Evolutionary conservation across 768 basidiomycete species (phyloP), one percentile per base, ranked within the genome.

Genomic region (Asterophora lycoperdoides): DNA sequence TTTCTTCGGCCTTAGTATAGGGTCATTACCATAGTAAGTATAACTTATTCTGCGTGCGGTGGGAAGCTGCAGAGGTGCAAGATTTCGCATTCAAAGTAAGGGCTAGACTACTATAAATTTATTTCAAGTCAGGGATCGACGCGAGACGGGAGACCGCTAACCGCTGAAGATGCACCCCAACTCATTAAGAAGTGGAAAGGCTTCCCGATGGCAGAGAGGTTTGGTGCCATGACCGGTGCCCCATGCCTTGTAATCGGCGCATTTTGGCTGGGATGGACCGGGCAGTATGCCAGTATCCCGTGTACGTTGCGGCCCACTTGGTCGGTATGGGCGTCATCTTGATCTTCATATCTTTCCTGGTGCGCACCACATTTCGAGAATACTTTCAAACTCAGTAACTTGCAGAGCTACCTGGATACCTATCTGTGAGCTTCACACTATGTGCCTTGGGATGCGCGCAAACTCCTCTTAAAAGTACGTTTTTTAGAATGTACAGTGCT

Each of bases 181-280:
- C 77, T 72, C 49, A 75, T 67, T 56, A 63, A 53, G 62, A 78
- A 66, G 52, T 78, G 63, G 75, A 71, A 28, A 60, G 82, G 71
- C 57, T 76, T 69, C 67, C 80, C 62, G 1, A 83, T 84, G 6
- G 80, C 86, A 2, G 86, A 89, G 61, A 69, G 84, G 36, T 70
- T 62, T 28, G 65, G 73, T 1, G 80, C 72, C 0, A 80, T 86
- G 74, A 57, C 82, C 41, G 74, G 73, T 17, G 74, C 75, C 1
- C 81, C 82, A 1, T 53, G 74, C 14, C 70, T 86, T 20, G 73
- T 80, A 19, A 42, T 77, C 15, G 75, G 78, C 5, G 76, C 80
- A 53, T 86, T 89, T 65, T 84, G 83, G 84, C 74, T 88, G 35
- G 80, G 76, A 1, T 83, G 81, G 81, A 76, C 77, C 1, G 80